Conservation (phyloP, 257 asterid species). For the Plantago major region DNA sequence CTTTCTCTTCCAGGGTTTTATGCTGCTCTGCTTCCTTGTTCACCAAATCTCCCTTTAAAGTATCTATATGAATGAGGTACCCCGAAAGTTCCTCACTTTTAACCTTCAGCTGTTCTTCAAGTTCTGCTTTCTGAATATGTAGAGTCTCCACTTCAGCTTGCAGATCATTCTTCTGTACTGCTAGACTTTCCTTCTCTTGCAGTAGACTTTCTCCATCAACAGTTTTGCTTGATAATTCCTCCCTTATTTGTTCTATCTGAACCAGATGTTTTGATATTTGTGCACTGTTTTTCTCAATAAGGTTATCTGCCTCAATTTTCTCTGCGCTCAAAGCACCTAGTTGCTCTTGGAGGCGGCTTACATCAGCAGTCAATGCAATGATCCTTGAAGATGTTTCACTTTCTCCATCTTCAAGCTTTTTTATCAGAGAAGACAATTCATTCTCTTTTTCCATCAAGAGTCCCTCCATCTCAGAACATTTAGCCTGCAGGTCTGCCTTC, state of each 20-base stretch:
- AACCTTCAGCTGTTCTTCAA: slow-evolving; percentile 47
- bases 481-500: slow-evolving; percentile 6
- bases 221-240: slow-evolving; percentile 42
- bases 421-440: slow-evolving; percentile 52
- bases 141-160: slow-evolving; percentile 32
- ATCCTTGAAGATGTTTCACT: slow-evolving; percentile 34
- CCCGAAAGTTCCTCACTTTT: slow-evolving; percentile 41
- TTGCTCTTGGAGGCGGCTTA: slow-evolving; percentile 20
- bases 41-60: slow-evolving; percentile 14
- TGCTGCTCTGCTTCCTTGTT: slow-evolving; percentile 4
- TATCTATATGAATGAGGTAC: slow-evolving; percentile 25
- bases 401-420: slow-evolving; percentile 57
- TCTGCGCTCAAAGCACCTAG: slow-evolving; percentile 23
- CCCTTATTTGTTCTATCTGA: slow-evolving; percentile 48
- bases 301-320: slow-evolving; percentile 28
- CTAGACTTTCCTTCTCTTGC: slow-evolving; percentile 43
- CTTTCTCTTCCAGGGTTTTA: slow-evolving; percentile 24
- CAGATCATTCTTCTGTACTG: slow-evolving; percentile 27
- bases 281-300: slow-evolving; percentile 34
- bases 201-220: slow-evolving; percentile 23
- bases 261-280: slow-evolving; percentile 39
- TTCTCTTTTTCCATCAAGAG: slow-evolving; percentile 55
- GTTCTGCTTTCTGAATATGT: slow-evolving; percentile 31
- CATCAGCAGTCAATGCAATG: slow-evolving; percentile 8
- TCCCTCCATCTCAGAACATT: slow-evolving; percentile 29